Evolutionary conservation across 2,329 filamentous ascomycete genomes (phyloP), one percentile per base, ranked within the genome.

Genomic region (Cladosporium sp.): DNA sequence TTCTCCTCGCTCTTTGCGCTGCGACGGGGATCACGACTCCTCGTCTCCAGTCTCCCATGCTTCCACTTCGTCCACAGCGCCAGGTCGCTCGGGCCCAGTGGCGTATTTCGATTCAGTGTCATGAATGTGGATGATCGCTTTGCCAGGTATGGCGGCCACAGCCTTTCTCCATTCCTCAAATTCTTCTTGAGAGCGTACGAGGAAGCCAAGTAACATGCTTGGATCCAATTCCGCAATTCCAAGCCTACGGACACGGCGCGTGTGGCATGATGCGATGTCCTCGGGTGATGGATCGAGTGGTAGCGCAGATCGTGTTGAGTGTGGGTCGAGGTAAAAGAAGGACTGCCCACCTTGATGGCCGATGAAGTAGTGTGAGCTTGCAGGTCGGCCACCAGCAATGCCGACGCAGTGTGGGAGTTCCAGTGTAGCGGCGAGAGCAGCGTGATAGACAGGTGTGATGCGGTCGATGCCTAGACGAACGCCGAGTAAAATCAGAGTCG

Each of bases 251-350:
- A 99, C 81, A 58, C 94, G 89, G 60, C 92, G 87, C 0, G 93
- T 98, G 76, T 99, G 94, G 74, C 92, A 97, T 0, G 90, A 90
- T 65, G 90, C 86, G 18, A 97, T 77, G 66, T 98, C 93, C 71
- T 92, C 90, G 8, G 82, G 74, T 0, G 88, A 88, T 1, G 87
- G 79, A 7, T 80, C 78, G 0, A 83, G 76, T 0, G 90, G 87
- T 2, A 97, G 82, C 3, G 90, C 87, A 11, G 90, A 86, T 57
- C 93, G 88, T 1, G 94, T 96, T 71, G 89, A 88, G 75, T 99
- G 95, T 1, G 95, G 95, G 73, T 99, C 95, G 18, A 99, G 87
- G 78, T 98, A 99, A 80, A 97, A 98, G 72, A 98, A 88, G 72
- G 89, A 85, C 63, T 90, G 88, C 1, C 60, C 60, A 34, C 90